Evolutionary conservation across 305 asterid genomes (phyloP).

Genomic region (Nicotiana rustica): DNA sequence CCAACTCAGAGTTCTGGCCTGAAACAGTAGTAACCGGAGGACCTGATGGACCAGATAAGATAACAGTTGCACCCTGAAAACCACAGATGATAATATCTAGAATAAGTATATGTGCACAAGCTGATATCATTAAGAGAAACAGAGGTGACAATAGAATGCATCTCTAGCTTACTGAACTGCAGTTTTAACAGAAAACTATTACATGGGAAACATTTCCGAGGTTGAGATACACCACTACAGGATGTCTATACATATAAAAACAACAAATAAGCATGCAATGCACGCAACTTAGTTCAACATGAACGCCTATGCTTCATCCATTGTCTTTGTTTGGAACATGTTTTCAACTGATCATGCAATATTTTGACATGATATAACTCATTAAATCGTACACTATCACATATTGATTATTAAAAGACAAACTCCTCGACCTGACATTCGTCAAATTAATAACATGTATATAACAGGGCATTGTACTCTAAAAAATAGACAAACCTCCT

Average conservation of each 20-base stretch:
- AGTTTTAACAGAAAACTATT: slow-evolving; percentile 20
- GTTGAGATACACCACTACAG: slow-evolving; percentile 11
- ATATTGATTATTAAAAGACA: slow-evolving; percentile 2
- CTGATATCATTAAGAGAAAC: slow-evolving; percentile 18
- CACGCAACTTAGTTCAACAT: slow-evolving; percentile 23
- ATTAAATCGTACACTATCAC: slow-evolving; percentile 5
- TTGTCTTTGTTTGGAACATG: background rate
- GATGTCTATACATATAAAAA: slow-evolving; percentile 21
- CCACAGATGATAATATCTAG: slow-evolving; percentile 38
- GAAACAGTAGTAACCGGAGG: slow-evolving; percentile 91
- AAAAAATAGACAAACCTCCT: slow-evolving; percentile 65
- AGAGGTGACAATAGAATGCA: background rate
- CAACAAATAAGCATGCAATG: slow-evolving; percentile 21
- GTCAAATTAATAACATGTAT: slow-evolving; percentile 14
- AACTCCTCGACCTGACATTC: background rate
- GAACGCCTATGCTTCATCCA: background rate
- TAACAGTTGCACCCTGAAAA: slow-evolving; percentile 91
- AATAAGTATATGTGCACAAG: slow-evolving; percentile 27
- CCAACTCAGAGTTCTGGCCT: slow-evolving; percentile 92
- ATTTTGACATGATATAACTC: background rate
- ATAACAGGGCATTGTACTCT: slow-evolving; percentile 3
- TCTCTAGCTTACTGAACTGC: slow-evolving; percentile 29
- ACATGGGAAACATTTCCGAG: slow-evolving; percentile 27
- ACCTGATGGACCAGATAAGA: slow-evolving; percentile 92
- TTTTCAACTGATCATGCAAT: slow-evolving; percentile 29